Conservation (phyloP, 768 basidiomycete genomes). For the Boletus subparvulus region DNA sequence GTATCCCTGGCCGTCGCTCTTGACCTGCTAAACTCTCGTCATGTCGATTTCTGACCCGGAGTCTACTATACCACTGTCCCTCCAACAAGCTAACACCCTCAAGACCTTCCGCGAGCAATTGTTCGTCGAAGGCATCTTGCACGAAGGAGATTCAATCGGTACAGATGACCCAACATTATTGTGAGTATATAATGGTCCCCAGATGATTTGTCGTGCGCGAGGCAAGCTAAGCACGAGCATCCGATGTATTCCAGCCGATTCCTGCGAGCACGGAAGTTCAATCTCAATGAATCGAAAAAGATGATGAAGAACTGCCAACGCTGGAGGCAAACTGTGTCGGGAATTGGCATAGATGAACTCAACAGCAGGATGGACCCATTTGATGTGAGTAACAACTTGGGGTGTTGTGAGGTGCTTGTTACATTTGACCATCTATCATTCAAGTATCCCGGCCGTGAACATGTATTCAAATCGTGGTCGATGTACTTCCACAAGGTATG, state of each 20-base stretch:
- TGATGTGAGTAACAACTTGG: slow-evolving; percentile 47
- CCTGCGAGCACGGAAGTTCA: slow-evolving; percentile 68
- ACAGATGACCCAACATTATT: slow-evolving; percentile 59
- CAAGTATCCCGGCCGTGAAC: slow-evolving; percentile 69
- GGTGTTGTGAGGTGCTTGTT: background rate
- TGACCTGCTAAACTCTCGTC: background rate
- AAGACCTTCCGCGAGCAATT: slow-evolving; percentile 52
- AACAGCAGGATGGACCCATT: slow-evolving; percentile 65
- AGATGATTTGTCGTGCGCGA: background rate
- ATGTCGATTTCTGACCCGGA: slow-evolving; percentile 14
- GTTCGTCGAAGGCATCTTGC: slow-evolving; percentile 51
- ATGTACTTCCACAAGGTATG: slow-evolving; percentile 76
- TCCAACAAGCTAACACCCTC: slow-evolving; percentile 40
- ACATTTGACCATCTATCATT: background rate
- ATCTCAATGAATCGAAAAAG: slow-evolving; percentile 54
- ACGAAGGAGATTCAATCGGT: slow-evolving; percentile 61
- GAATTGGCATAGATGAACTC: slow-evolving; percentile 63
- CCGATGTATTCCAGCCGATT: slow-evolving; percentile 53
- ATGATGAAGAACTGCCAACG: slow-evolving; percentile 68
- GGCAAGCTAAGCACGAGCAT: slow-evolving; percentile 5
- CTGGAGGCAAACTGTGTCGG: slow-evolving; percentile 66
- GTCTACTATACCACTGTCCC: slow-evolving; percentile 10
- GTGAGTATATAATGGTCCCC: slow-evolving; percentile 37
- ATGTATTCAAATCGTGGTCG: slow-evolving; percentile 74
- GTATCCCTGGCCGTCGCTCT: background rate